A percentile compares a stretch with the other conserved stretches of the same genome.
These are phyloP conservation scores for Cyathus striatus DNA, from an alignment of 768 basidiomycete species.

Conservation along the genomic window DNA sequence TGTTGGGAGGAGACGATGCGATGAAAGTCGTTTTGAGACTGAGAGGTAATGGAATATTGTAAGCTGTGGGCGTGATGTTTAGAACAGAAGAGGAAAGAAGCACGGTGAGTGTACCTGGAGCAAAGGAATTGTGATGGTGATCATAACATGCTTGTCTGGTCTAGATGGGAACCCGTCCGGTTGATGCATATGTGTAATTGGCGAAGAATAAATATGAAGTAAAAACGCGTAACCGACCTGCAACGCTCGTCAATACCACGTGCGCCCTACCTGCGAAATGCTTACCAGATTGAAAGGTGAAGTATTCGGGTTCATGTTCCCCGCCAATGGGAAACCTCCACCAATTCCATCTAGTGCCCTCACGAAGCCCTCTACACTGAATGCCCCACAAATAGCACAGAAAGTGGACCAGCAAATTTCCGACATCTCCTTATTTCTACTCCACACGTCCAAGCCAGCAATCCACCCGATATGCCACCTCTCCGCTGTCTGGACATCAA, in stretches of 20 bases:
- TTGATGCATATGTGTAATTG: constrained; percentile 48
- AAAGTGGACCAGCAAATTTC: constrained; percentile 75
- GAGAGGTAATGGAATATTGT: constrained; percentile 62
- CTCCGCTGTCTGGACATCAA: constrained; percentile 13
- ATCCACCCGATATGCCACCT: constrained; percentile 12
- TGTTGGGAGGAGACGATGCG: constrained; percentile 70
- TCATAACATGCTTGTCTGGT: constrained; percentile 69
- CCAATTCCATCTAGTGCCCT: constrained; percentile 63
- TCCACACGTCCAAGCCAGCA: constrained; percentile 38
- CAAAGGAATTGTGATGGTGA: constrained; percentile 69
- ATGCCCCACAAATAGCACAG: constrained; percentile 57
- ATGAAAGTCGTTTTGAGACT: constrained; percentile 56
- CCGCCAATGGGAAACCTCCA: constrained; percentile 28
- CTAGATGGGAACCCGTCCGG: constrained; percentile 43
- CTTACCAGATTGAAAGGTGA: constrained; percentile 72
- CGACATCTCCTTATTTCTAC: constrained; percentile 43
- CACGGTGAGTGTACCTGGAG: constrained; percentile 45
- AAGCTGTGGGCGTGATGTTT: constrained; percentile 31
- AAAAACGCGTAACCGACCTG: constrained; percentile 78
- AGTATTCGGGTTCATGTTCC: constrained; percentile 36
- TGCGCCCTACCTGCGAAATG: constrained; percentile 1
- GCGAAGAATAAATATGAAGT: constrained; percentile 68
- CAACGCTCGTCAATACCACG: not conserved
- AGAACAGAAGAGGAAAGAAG: not conserved
- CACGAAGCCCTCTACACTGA: constrained; percentile 61